Base-by-base conservation (phyloP, 306 rosid species). In the apple (Malus domestica) region DNA sequence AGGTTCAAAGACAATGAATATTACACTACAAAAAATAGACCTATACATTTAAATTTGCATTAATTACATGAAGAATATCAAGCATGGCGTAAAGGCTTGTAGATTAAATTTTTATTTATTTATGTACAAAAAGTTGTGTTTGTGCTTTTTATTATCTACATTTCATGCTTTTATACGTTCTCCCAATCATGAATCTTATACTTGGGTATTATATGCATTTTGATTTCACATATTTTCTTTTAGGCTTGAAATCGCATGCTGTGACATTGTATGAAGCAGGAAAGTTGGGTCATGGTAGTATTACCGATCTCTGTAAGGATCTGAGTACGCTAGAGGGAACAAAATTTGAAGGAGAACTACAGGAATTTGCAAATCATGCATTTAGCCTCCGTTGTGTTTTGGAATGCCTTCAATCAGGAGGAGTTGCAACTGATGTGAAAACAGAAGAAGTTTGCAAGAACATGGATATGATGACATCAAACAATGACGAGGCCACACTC, bases 171-270 rank as follows among this genome's bases (percentile, higher is more conserved):
- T 77, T 46, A 15, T 25, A 72, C 49, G 75, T 29, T 51, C 54
- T 72, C 16, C 16, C 32, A 19, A 11, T n/a, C 46, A 18, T 74
- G 46, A 62, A 63, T 45, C 23, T 33, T 32, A 35, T 18, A 46
- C 22, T 15, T 73, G 40, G 27, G 42, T 25, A 18, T 20, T 75
- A 22, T 23, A 10, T 52, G 11, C 54, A 1, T 66, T 57, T 27
- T 55, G 27, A 58, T 60, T 59, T n/a, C 11, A 30, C 4, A 7
- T 54, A 29, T 67, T 66, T 71, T 72, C 76, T 80, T 79, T 80
- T 89, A 95, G 99, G 99, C 70, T 82, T 95, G 85, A 95, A 95
- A 85, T 90, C 97, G 68, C 99, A 95, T 90, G 99, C 99, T 25
- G 98, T 95, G 70, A 95, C 97, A 14, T 92, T 95, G 54, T 95